phyloP scores from a whole-genome alignment of 2,329 filamentous ascomycete genomes.

The Claviceps spartinae region DNA sequence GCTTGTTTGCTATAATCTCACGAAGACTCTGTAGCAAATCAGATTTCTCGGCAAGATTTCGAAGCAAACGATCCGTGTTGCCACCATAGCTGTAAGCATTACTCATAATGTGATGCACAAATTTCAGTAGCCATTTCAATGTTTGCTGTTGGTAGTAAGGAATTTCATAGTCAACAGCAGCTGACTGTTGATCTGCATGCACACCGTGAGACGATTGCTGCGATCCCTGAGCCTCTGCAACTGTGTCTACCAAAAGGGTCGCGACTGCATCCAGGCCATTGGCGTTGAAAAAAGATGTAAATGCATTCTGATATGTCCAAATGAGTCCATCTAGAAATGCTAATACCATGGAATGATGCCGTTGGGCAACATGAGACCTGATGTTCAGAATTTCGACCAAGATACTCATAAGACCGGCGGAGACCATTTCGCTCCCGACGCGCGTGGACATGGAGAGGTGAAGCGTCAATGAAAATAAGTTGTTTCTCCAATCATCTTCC shows the following conservation, averaged over 20 bases:
- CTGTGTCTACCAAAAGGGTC: conserved; percentile 71
- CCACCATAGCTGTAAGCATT: conserved; percentile 56
- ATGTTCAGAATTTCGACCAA: conserved; percentile 79
- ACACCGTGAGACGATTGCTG: conserved; percentile 61
- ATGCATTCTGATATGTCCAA: conserved; percentile 71
- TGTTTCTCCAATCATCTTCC: conserved; percentile 78
- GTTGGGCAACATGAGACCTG: conserved; percentile 67
- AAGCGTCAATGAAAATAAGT: conserved; percentile 75
- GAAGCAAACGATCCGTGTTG: conserved; percentile 77
- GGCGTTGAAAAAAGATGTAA: conserved; percentile 67
- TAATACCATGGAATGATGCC: conserved; percentile 71
- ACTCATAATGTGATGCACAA: conserved; percentile 89
- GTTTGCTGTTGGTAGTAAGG: conserved; percentile 90
- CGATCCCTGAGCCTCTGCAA: conserved; percentile 52
- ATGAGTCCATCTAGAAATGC: conserved; percentile 82
- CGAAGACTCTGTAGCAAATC: conserved; percentile 68
- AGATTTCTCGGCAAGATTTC: conserved; percentile 89
- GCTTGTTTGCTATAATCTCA: conserved; percentile 66
- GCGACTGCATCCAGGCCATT: conserved; percentile 83
- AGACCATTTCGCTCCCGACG: conserved; percentile 70
- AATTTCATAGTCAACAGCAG: conserved; percentile 82
- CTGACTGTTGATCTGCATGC: conserved; percentile 54
- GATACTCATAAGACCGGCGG: conserved; percentile 79
- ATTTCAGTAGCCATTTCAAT: conserved; percentile 86
- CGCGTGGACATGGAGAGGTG: conserved; percentile 63